A percentile compares a stretch with the other conserved stretches of the same genome.
Evolutionary conservation across 345 rosid species (phyloP).

Genomic region (Acer saccharum): DNA sequence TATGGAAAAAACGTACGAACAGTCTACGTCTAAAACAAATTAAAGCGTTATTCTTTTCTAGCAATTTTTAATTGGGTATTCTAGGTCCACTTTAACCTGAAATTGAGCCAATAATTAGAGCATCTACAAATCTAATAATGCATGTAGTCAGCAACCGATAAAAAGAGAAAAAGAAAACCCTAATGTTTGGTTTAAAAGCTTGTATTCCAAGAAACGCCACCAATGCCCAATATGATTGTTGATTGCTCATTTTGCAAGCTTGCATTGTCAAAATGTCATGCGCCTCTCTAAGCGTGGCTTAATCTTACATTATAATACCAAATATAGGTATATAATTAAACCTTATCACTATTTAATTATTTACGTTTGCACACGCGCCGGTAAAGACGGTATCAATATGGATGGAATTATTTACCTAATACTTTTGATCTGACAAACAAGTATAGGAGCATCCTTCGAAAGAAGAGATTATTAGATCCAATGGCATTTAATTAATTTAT

Average conservation of each 20-base stretch:
- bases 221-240: conserved; percentile 14
- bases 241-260: conserved; percentile 23
- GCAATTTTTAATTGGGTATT: neutral
- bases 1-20: too few relatives aligned
- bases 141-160: neutral
- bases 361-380: neutral
- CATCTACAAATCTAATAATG: neutral
- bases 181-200: neutral
- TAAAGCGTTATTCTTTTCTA: neutral
- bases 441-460: conserved; percentile 45
- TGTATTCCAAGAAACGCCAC: neutral
- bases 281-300: conserved; percentile 18
- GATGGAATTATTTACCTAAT: neutral
- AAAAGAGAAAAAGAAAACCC: neutral
- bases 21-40: too few relatives aligned
- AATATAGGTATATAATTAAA: too few relatives aligned
- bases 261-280: neutral
- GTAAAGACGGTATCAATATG: conserved; percentile 1
- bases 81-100: neutral
- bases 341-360: too few relatives aligned
- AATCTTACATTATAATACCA: neutral
- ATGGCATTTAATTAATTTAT: conserved; percentile 21
- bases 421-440: conserved; percentile 17
- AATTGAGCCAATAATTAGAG: neutral
- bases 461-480: conserved; percentile 52